These are phyloP conservation scores for Populus deltoides DNA, from an alignment of 345 rosid genomes.

Conservation along the genomic window DNA sequence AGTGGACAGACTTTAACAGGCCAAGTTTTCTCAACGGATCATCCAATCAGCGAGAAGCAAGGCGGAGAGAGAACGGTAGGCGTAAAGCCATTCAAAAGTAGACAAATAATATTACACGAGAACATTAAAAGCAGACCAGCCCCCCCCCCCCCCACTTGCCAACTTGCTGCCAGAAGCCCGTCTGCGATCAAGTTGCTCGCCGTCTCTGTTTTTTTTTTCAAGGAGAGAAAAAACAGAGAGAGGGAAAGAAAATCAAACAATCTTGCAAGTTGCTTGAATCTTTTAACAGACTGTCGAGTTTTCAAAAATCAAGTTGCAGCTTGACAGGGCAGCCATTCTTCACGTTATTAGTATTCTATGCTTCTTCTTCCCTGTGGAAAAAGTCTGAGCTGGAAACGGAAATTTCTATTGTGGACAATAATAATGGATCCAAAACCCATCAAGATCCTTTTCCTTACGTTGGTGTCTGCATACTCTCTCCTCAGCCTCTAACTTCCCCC, in stretches of 20 bases:
- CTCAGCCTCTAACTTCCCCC: too few species aligned
- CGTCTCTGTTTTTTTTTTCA: neutral
- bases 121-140: slow-evolving; percentile 23
- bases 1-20: neutral
- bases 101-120: slow-evolving; percentile 17
- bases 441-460: neutral
- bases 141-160: slow-evolving; percentile 36
- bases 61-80: slow-evolving; percentile 9
- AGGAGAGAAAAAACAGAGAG: neutral
- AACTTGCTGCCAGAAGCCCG: slow-evolving; percentile 41
- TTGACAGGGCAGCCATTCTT: neutral
- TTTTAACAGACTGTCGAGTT: slow-evolving; percentile 10
- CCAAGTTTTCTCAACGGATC: neutral
- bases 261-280: slow-evolving; percentile 30
- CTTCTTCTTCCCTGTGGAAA: neutral
- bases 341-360: slow-evolving; percentile 16
- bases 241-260: neutral
- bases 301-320: slow-evolving; percentile 5
- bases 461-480: neutral
- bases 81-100: slow-evolving; percentile 35
- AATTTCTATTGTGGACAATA: neutral
- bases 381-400: neutral
- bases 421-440: neutral
- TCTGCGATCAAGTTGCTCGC: slow-evolving; percentile 41
- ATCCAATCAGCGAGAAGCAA: too few species aligned